Evolutionary conservation across 164 flowering plant species (phyloP), one percentile per base, ranked within the genome.

Genomic region (Stephania cephalantha): DNA sequence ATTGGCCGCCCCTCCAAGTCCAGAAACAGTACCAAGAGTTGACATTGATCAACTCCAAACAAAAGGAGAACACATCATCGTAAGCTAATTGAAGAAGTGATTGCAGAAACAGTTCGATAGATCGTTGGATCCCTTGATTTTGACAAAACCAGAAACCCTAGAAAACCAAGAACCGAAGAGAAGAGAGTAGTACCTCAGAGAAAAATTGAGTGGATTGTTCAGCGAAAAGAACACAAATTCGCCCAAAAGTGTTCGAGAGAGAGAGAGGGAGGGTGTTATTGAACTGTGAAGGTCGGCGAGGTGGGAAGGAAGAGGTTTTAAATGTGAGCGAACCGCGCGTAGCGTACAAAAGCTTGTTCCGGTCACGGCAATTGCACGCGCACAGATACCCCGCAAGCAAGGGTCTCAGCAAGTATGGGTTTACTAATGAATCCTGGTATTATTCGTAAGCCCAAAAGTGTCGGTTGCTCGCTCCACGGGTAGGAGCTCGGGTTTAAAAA

Each of bases 1-100:
- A 72, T 81, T 87, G 5, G 82, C 80, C 7, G 75, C 46, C 61
- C 78, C 71, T 52, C 78, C 71, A 71, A 70, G 31, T 25, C 79
- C 79, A 48, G 11, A 8, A 48, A 9, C 12, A 22, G 76, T 25
- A 25, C 25, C 7, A 30, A 79, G 55, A 70, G 70, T 46, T 45
- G 81, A 45, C 81, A 79, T 79, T 20, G 63, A 8, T 46, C 15
- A 50, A 9, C 55, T 15, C 55, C 15, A 50, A 50, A 9, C 7
- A 50, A 50, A 50, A 50, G 15, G 12, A 50, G 13, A 50, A 15
- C 0, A 25, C 25, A 25, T 25, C 25, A 25, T 25, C 25, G 25
- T 25, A 25, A 25, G 25, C 25, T 25, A 25, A 25, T 25, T 25
- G 25, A 48, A 48, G 12, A 12, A 48, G 53, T 8, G 1, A 48